Evolutionary conservation across 129 eudicot species (phyloP), one percentile per base, ranked within the genome.

Genomic region (Tagetes erecta): DNA sequence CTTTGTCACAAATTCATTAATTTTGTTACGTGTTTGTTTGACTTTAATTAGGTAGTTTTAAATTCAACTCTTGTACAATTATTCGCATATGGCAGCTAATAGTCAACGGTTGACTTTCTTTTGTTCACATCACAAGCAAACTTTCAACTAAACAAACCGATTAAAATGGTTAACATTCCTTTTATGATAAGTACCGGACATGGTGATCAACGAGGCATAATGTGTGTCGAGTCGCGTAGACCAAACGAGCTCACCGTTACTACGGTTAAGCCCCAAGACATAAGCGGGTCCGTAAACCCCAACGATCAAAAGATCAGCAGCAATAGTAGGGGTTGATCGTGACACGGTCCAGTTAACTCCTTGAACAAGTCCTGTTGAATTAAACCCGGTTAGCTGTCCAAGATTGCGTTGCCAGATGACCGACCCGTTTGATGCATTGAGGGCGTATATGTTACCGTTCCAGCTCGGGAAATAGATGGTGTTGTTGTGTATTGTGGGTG

Each of bases 381-480:
- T 65, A 46, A 90, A 76, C 4, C 88, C 88, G 0, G 92, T 87
- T 56, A 90, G 78, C 55, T 67, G 65, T 1, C 73, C 74, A 55
- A 83, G 45, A 63, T 87, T 82, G 33, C 64, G 74, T 68, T 76
- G 70, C 96, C 96, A 90, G 8, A 90, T 73, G 3, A 90, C 75
- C 0, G 82, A 71, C 35, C 96, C 92, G 39, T 76, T 67, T 4
- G 63, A 67, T 9, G 83, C 85, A 59, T 79, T 77, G n/a, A 87
- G 84, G 6, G 96, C 96, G 39, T 87, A 90, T 34, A 90, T 50
- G 56, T 78, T 52, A 3, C 92, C 96, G 64, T 90, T 80, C 92
- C 96, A 90, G 55, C 84, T 53, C 0, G 96, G 90, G 51, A 87
- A 87, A 53, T 87, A 85, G 39, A 90, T 70, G 0, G 68, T 63